A percentile compares a stretch with the other conserved stretches of the same genome.
phyloP scores from a whole-genome alignment of 2,329 filamentous ascomycete species.

The Cryoendolithus antarcticus region DNA sequence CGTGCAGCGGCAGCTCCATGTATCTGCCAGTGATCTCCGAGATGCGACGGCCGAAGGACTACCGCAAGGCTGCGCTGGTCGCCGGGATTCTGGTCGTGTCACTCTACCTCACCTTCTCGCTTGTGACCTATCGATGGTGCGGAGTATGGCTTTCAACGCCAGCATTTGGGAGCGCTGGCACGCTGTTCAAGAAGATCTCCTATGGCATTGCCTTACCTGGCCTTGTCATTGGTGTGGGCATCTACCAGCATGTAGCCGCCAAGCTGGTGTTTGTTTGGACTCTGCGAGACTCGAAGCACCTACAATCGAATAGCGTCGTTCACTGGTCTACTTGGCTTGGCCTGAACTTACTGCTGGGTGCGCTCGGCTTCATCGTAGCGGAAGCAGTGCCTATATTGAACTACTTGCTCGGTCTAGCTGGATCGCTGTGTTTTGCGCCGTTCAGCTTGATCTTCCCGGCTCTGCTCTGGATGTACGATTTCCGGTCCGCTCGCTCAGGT shows the following conservation, averaged over 20 bases:
- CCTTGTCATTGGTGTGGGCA: slow-evolving; percentile 37
- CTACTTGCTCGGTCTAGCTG: slow-evolving; percentile 37
- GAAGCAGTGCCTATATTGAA: slow-evolving; percentile 45
- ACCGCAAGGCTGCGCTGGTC: slow-evolving; percentile 46
- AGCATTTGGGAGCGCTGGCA: slow-evolving; percentile 48
- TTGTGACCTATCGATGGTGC: slow-evolving; percentile 51
- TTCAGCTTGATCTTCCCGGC: slow-evolving; percentile 37
- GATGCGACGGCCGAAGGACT: slow-evolving; percentile 49
- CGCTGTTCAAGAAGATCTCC: slow-evolving; percentile 46
- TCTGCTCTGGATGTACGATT: slow-evolving; percentile 41
- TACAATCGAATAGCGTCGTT: slow-evolving; percentile 38
- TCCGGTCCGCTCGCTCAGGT: slow-evolving; percentile 30
- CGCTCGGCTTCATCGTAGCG: slow-evolving; percentile 39
- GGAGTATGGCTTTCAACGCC: slow-evolving; percentile 52
- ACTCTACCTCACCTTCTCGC: slow-evolving; percentile 45
- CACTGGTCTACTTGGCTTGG: slow-evolving; percentile 43
- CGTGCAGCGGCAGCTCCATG: slow-evolving; percentile 45
- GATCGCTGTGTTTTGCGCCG: slow-evolving; percentile 40
- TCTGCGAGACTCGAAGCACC: slow-evolving; percentile 37
- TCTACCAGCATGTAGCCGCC: slow-evolving; percentile 39
- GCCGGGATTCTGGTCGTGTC: slow-evolving; percentile 47
- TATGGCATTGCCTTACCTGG: slow-evolving; percentile 49
- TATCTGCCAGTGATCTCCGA: slow-evolving; percentile 55
- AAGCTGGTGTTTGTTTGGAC: slow-evolving; percentile 47
- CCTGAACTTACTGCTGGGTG: slow-evolving; percentile 30